Base-by-base conservation (phyloP, 2,329 filamentous ascomycete species). In the Colletotrichum sp. region DNA sequence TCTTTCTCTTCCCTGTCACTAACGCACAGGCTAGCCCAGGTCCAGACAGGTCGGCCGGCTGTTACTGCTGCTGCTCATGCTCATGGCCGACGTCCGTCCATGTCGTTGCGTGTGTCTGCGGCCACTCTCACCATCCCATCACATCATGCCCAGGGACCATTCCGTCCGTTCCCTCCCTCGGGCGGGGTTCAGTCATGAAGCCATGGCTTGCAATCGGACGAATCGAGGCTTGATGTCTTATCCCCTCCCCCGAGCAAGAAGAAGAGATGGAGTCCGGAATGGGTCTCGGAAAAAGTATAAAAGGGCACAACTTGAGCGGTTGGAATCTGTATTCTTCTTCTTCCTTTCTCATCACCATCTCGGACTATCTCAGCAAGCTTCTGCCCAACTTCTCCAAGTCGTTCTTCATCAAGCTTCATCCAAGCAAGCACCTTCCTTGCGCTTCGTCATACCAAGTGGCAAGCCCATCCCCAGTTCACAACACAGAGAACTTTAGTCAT, bases 251-350 rank as follows among this genome's bases (percentile, higher is more conserved):
- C 36, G 64, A 80, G 80, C 57, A 80, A 80, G 79, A 78, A 80
- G 78, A 82, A 63, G 80, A 71, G 78, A 82, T 80, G 79, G 81
- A 81, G 83, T 79, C 82, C 80, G 77, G 79, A 82, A 81, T 82
- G 80, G 82, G 80, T 79, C 79, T 76, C 76, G 82, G 82, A 90
- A 88, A 90, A 75, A 88, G 86, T 93, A 93, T 93, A 93, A 93
- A 93, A 92, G 86, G 90, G 84, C 83, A 82, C 81, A 82, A 85
- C 84, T 85, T 89, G 85, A 85, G 88, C 87, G 79, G 83, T 81
- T 83, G 84, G 81, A 81, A 80, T 80, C 77, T 78, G 74, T 82
- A 82, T 86, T 83, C 83, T 90, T 86, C 85, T 88, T 90, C 87
- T 88, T 90, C 86, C 86, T 88, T 89, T 88, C 85, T 84, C 84